phyloP scores from a whole-genome alignment of 1,139 yeast species.

The Pichia sp. region DNA sequence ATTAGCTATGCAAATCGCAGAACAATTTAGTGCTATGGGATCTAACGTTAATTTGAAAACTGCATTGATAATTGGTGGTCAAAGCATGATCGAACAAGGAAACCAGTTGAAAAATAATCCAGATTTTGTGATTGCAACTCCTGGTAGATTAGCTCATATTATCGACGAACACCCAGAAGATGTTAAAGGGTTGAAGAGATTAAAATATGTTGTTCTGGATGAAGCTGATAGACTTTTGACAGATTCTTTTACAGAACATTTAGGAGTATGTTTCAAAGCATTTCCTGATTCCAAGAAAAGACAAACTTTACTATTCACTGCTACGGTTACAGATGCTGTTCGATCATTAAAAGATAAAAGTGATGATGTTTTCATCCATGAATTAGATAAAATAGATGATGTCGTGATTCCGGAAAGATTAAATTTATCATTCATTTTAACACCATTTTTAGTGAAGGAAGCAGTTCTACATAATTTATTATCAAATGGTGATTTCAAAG shows the following conservation, averaged over 20 bases:
- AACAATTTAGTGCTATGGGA: constrained; percentile 91
- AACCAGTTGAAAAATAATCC: constrained; percentile 76
- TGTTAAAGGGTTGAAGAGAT: constrained; percentile 66
- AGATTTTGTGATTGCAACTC: constrained; percentile 94
- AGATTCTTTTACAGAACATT: constrained; percentile 75
- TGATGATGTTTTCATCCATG: constrained; percentile 65
- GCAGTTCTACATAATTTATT: constrained; percentile 73
- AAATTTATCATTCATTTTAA: constrained; percentile 45
- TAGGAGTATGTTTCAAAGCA: constrained; percentile 62
- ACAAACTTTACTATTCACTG: constrained; percentile 88
- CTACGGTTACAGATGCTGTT: constrained; percentile 93
- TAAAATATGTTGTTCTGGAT: constrained; percentile 79
- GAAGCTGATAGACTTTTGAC: constrained; percentile 93
- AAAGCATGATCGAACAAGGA: constrained; percentile 83
- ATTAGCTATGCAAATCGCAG: constrained; percentile 93
- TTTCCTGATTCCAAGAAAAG: constrained; percentile 68
- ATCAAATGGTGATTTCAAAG: constrained; percentile 53
- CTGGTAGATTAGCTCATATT: constrained; percentile 93
- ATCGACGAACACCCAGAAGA: constrained; percentile 87
- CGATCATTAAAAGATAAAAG: constrained; percentile 70
- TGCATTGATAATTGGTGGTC: constrained; percentile 88
- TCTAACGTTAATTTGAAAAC: constrained; percentile 80
- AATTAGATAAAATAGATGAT: constrained; percentile 64
- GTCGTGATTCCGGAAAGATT: constrained; percentile 79
- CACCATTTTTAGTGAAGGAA: constrained; percentile 86